Base-by-base conservation (phyloP, 1,284 basidiomycete species). In the Tilletia walkeri region DNA sequence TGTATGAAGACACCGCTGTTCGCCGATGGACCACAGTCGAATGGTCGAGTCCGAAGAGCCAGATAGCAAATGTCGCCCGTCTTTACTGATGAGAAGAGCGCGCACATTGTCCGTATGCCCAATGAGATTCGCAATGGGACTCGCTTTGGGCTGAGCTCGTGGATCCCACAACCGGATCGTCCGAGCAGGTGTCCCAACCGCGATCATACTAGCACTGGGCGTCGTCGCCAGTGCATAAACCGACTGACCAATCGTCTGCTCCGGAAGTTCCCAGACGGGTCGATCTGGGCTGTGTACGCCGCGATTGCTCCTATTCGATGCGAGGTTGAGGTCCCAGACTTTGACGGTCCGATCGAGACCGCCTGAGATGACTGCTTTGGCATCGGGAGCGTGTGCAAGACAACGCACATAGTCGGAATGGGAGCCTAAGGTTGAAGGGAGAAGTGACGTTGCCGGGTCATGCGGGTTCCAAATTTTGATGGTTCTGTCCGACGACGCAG, bases 31-130 rank as follows among this genome's bases (percentile, higher is more conserved):
- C 95, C 95, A 98, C 10, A 99, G 88, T 78, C 94, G 94, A 80
- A 92, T 88, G 1, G 92, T 92, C 5, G 90, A 89, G 89, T 82
- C 73, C 12, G 73, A 74, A 54, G 76, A 72, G 54, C 73, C 77
- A 0, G 81, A 78, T 12, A 73, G 30, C 3, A 87, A 90, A 84
- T 83, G 94, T 88, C 89, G 88, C 34, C 91, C 90, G 84, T 98
- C 95, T 47, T 95, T 92, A 20, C 91, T 92, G 3, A 98, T 87
- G 59, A 95, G 84, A 65, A 98, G 90, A 0, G 92, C 89, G 4
- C 95, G 88, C 67, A 99, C 93, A 78, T 96, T 97, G 84, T 99
- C 95, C 0, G 94, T 95, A 84, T 99, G 96, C 0, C 95, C 96
- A 10, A 82, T 72, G 0, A 83, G 74, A 68, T 80, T 75, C 38